Percentiles rank a stretch among this genome's conserved stretches.
Conservation (phyloP, 768 basidiomycete species). For the Leccinum variicolor region DNA sequence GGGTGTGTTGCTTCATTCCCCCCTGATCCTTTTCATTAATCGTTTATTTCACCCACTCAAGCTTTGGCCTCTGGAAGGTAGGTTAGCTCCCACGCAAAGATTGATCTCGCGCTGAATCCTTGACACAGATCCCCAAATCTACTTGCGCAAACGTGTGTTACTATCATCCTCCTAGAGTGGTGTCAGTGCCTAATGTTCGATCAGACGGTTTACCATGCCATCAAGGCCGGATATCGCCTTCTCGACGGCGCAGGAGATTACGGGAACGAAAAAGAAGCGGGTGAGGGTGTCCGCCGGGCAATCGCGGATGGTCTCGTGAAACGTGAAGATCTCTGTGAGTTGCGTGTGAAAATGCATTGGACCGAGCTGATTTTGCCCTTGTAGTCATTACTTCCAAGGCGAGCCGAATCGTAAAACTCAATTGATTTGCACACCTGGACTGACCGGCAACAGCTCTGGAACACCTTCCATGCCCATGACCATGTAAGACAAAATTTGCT, state of each 20-base stretch:
- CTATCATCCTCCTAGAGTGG: not conserved
- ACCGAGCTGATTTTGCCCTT: not conserved
- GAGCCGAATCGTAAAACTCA: conserved; percentile 6
- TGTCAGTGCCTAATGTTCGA: conserved; percentile 1
- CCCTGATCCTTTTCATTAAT: not conserved
- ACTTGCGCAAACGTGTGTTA: conserved; percentile 57
- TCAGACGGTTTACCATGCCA: conserved; percentile 78
- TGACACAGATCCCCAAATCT: conserved; percentile 50
- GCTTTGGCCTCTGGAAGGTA: conserved; percentile 74
- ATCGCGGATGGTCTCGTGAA: conserved; percentile 79
- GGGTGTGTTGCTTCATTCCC: conserved; percentile 40
- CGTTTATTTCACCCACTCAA: conserved; percentile 23
- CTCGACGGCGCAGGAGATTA: conserved; percentile 86
- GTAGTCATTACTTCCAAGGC: conserved; percentile 84
- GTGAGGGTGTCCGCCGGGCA: conserved; percentile 74
- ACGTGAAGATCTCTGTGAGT: conserved; percentile 82
- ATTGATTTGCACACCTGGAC: not conserved
- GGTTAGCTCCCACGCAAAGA: conserved; percentile 5
- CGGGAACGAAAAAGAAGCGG: conserved; percentile 86
- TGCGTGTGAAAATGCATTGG: not conserved
- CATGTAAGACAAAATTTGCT: conserved; percentile 43
- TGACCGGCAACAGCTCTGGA: conserved; percentile 62
- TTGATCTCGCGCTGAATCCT: not conserved
- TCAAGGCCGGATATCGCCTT: conserved; percentile 84
- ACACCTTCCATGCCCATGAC: conserved; percentile 80